phyloP scores from a whole-genome alignment of 371 early-diverging fungal species.

The Mucor piriformis region DNA sequence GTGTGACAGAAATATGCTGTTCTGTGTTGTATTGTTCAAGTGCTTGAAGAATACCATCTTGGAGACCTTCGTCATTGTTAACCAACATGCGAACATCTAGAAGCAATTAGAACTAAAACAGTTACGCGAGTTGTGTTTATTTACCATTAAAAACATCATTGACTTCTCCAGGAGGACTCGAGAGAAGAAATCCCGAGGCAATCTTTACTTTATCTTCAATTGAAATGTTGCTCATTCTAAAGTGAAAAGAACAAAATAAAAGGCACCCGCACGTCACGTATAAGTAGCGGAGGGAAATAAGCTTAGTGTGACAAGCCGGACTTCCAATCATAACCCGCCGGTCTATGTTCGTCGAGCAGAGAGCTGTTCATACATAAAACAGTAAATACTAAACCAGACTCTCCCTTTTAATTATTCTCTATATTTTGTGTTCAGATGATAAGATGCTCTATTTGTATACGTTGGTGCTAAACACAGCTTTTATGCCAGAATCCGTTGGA shows the following conservation, averaged over 20 bases:
- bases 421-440: no score
- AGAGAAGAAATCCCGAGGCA: slow-evolving; percentile 79
- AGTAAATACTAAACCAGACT: no score
- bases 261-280: neutral
- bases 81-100: slow-evolving; percentile 88
- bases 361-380: no score
- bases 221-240: slow-evolving; percentile 22
- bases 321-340: no score
- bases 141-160: slow-evolving; percentile 94
- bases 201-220: slow-evolving; percentile 75
- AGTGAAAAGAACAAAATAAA: neutral
- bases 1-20: slow-evolving; percentile 73
- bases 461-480: no score
- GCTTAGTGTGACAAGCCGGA: no score
- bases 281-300: neutral
- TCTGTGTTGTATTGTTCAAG: slow-evolving; percentile 86
- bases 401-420: no score
- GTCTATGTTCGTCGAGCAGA: no score
- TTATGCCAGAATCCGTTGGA: no score
- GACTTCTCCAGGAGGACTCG: slow-evolving; percentile 96
- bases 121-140: neutral
- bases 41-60: slow-evolving; percentile 70
- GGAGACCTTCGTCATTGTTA: slow-evolving; percentile 78
- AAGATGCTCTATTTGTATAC: no score
- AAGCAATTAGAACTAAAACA: neutral